Conservation (phyloP, 768 basidiomycete species). For the Exidia glandulosa region DNA sequence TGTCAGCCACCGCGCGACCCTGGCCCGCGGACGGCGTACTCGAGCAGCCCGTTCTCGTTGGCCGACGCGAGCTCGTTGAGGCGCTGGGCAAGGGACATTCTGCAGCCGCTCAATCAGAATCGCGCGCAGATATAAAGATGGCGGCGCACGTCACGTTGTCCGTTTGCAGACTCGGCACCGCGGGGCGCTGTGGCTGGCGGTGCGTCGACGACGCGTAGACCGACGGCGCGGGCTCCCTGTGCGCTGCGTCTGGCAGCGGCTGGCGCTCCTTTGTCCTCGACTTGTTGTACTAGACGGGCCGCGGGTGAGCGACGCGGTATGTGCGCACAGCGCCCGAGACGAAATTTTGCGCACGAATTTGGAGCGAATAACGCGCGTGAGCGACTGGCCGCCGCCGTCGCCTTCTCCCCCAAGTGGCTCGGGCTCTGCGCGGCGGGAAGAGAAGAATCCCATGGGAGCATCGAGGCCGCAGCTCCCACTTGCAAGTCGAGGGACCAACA, state of each 20-base stretch:
- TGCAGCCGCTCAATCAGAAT: slow-evolving; percentile 20
- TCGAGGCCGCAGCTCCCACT: too few relatives aligned
- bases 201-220: not conserved
- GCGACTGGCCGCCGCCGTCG: not conserved
- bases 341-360: slow-evolving; percentile 22
- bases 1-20: not conserved
- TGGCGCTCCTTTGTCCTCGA: slow-evolving; percentile 21
- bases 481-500: too few relatives aligned
- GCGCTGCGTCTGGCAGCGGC: slow-evolving; percentile 1
- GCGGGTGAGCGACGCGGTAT: not conserved
- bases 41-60: slow-evolving; percentile 68
- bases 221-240: not conserved
- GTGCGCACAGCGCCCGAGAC: slow-evolving; percentile 4
- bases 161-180: slow-evolving; percentile 13
- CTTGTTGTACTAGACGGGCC: slow-evolving; percentile 19
- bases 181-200: not conserved
- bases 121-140: not conserved
- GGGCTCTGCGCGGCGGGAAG: slow-evolving; percentile 25
- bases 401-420: not conserved
- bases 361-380: slow-evolving; percentile 22
- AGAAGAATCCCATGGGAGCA: slow-evolving; percentile 28
- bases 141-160: slow-evolving; percentile 23
- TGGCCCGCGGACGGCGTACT: slow-evolving; percentile 29
- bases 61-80: slow-evolving; percentile 72
- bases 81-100: slow-evolving; percentile 67